A percentile compares a stretch with the other conserved stretches of the same genome.
phyloP scores from a whole-genome alignment of 2,329 filamentous ascomycete species.

The Colletotrichum godetiae region DNA sequence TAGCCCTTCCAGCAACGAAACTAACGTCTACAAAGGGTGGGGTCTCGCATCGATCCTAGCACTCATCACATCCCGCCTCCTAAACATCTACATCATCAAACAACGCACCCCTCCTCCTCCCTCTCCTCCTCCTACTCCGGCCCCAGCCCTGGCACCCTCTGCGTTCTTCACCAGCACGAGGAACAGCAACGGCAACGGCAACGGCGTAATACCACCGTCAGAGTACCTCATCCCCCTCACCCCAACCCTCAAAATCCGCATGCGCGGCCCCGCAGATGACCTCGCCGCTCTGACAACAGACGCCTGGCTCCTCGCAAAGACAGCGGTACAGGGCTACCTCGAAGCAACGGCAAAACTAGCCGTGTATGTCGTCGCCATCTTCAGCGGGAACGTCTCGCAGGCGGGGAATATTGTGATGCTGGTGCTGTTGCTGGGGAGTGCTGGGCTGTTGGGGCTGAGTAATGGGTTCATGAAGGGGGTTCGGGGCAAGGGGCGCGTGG shows the following conservation, averaged over 20 bases:
- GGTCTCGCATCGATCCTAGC: slow-evolving; percentile 58
- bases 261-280: slow-evolving; percentile 66
- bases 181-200: neutral
- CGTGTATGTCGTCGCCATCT: slow-evolving; percentile 67
- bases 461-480: slow-evolving; percentile 61
- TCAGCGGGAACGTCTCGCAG: slow-evolving; percentile 67
- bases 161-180: neutral
- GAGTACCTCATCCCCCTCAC: slow-evolving; percentile 66
- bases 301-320: slow-evolving; percentile 65
- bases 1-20: neutral
- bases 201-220: slow-evolving; percentile 20
- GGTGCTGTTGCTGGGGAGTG: slow-evolving; percentile 62
- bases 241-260: slow-evolving; percentile 60
- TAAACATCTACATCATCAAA: slow-evolving; percentile 69
- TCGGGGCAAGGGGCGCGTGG: slow-evolving; percentile 63
- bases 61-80: slow-evolving; percentile 64
- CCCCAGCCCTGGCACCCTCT: neutral
- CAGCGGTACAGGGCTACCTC: slow-evolving; percentile 60
- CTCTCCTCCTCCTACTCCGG: slow-evolving; percentile 2
- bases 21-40: slow-evolving; percentile 51
- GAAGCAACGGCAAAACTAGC: slow-evolving; percentile 65
- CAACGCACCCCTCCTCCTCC: slow-evolving; percentile 49
- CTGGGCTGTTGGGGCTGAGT: slow-evolving; percentile 63
- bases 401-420: slow-evolving; percentile 63
- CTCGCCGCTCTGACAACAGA: slow-evolving; percentile 69